A percentile compares a stretch with the other conserved stretches of the same genome.
Evolutionary conservation across 176 grass and related monocot genomes (phyloP).

Genomic region (Rhynchospora tenuis): DNA sequence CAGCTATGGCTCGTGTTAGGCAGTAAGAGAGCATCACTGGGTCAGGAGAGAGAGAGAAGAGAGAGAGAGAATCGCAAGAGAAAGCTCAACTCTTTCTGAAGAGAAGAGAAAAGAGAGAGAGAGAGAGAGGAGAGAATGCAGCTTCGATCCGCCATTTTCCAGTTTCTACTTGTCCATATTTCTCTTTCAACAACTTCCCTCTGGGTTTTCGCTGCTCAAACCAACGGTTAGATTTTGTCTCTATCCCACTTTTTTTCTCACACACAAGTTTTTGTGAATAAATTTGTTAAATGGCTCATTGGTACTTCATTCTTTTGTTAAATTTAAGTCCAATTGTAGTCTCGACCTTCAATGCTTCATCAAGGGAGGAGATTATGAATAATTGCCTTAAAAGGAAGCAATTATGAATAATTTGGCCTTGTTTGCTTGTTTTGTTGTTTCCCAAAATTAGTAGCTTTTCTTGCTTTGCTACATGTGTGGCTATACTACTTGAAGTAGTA

Average conservation of each 20-base stretch:
- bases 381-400: background rate
- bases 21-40: background rate
- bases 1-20: conserved; percentile 19
- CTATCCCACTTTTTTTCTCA: background rate
- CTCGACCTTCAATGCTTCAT: background rate
- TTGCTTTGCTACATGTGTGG: background rate
- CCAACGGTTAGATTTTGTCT: conserved; percentile 37
- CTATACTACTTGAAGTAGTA: background rate
- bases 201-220: conserved; percentile 27
- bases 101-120: background rate
- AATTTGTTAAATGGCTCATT: background rate
- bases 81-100: conserved; percentile 16
- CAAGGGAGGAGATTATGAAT: background rate
- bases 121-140: conserved; percentile 20
- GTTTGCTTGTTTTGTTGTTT: background rate
- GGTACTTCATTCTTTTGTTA: background rate
- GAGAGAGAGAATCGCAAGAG: conserved; percentile 1
- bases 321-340: background rate
- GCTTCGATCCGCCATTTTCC: conserved; percentile 38
- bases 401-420: background rate
- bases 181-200: conserved; percentile 25
- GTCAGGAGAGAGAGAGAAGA: conserved; percentile 11
- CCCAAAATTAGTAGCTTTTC: conserved; percentile 5
- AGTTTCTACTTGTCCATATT: conserved; percentile 38
- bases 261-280: background rate